Percentiles rank a stretch among this genome's conserved stretches.
These are phyloP conservation scores for Rhodotorula graminis DNA, from an alignment of 768 basidiomycete species.

Conservation along the genomic window DNA sequence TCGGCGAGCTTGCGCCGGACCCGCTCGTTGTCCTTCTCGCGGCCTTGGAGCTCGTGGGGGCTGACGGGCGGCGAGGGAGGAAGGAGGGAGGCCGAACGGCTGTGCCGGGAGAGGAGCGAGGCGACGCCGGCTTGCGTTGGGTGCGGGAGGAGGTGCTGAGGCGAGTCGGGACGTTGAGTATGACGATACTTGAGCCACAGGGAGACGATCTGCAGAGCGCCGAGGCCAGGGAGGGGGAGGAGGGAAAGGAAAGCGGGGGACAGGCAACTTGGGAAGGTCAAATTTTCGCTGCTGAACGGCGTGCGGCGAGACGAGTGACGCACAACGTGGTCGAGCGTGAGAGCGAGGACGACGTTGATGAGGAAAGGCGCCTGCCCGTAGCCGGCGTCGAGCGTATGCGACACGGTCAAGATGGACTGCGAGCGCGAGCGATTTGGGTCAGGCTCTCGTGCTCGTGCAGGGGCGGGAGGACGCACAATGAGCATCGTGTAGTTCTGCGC, in stretches of 20 bases:
- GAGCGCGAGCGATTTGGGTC: not conserved
- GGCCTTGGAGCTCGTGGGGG: too few relatives aligned
- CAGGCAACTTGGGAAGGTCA: not conserved
- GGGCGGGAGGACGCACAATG: not conserved
- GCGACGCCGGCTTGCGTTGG: not conserved
- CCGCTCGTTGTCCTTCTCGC: too few relatives aligned
- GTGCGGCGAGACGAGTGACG: not conserved
- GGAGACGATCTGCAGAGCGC: not conserved
- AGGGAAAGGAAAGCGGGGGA: not conserved
- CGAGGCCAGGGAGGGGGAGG: not conserved
- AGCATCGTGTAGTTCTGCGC: conserved; percentile 17
- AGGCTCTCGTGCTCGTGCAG: not conserved
- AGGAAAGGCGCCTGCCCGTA: conserved; percentile 10
- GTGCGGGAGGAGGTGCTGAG: not conserved
- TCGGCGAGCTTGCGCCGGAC: too few relatives aligned
- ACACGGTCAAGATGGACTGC: conserved; percentile 13
- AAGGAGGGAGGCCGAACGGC: too few relatives aligned
- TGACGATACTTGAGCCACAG: too few relatives aligned
- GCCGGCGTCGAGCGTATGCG: not conserved
- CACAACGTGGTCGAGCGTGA: conserved; percentile 2
- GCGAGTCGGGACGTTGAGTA: too few relatives aligned
- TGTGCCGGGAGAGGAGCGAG: too few relatives aligned
- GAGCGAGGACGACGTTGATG: not conserved
- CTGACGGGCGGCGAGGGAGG: too few relatives aligned
- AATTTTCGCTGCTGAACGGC: too few relatives aligned